Percentiles rank a stretch among this genome's conserved stretches.
phyloP scores from a whole-genome alignment of 495 filamentous ascomycete genomes.

The Pyronema omphalodes region DNA sequence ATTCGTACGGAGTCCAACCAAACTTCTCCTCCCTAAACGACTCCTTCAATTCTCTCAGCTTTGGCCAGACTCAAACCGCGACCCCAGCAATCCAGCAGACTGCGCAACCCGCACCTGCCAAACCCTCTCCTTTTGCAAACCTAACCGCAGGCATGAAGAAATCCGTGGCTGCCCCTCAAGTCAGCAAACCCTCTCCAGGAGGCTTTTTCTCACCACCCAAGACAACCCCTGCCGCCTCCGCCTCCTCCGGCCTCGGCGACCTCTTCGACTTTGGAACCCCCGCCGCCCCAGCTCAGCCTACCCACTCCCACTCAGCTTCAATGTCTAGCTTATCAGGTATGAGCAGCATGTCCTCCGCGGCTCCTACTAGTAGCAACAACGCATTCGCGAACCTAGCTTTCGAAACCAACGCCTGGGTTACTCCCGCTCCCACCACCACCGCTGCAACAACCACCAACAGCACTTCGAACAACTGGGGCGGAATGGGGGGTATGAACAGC shows the following conservation, averaged over 20 bases:
- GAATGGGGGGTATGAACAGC: too few species aligned
- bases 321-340: slow-evolving; percentile 15
- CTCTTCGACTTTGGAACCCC: slow-evolving; percentile 58
- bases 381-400: slow-evolving; percentile 4
- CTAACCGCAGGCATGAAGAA: slow-evolving; percentile 39
- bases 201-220: slow-evolving; percentile 53
- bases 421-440: slow-evolving; percentile 27
- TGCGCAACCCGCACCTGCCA: slow-evolving; percentile 35
- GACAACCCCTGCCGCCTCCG: slow-evolving; percentile 28
- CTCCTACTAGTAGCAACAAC: background rate
- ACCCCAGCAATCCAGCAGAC: slow-evolving; percentile 29
- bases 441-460: slow-evolving; percentile 19
- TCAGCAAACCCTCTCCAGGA: slow-evolving; percentile 42
- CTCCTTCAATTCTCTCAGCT: slow-evolving; percentile 70
- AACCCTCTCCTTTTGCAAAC: slow-evolving; percentile 56
- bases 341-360: too few species aligned
- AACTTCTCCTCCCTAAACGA: slow-evolving; percentile 63
- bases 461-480: too few species aligned
- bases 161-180: slow-evolving; percentile 32
- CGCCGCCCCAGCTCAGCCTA: slow-evolving; percentile 25
- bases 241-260: slow-evolving; percentile 42
- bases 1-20: slow-evolving; percentile 22
- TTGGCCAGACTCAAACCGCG: slow-evolving; percentile 34
- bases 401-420: slow-evolving; percentile 38
- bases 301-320: slow-evolving; percentile 15